Base-by-base conservation (phyloP, 257 asterid species). In the Plectranthus barbatus region DNA sequence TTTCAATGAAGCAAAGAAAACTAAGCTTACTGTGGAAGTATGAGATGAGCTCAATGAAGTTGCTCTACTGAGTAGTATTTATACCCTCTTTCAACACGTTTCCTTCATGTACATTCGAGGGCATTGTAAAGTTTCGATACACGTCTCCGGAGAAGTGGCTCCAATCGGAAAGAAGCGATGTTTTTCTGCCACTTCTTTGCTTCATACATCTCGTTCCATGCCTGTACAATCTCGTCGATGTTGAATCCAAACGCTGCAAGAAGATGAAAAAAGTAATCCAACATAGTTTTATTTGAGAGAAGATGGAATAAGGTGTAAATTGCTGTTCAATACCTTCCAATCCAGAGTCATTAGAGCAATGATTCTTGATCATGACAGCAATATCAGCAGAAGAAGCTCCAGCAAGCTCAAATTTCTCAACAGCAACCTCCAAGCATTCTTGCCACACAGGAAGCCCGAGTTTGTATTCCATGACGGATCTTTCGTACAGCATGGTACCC, bases 161-260 rank as follows among this genome's bases (percentile, higher is more conserved):
- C 96, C 69, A 91, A 49, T 63, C 96, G 72, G 65, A 80, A 85
- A 34, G 93, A 76, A 26, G 95, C 73, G 69, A 91, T 46, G 21
- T 72, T 78, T 41, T 76, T 74, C 66, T 85, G 88, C 97, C 92
- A 87, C 66, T 76, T 82, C 65, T 78, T 87, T 15, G 97, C 97
- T 65, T 91, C 96, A 29, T 85, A 83, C 97, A 91, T 91, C 81
- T 91, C 96, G 47, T 85, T 85, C 97, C 96, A 87, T 26, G 97
- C 97, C 74, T 91, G 95, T 65, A 91, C 86, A 72, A 91, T 91
- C 89, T 91, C 97, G 15, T 87, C 92, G 48, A 87, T 91, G 72
- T 90, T 85, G 86, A 90, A 90, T 61, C 95, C 94, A 48, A 82
- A 72, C 34, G 95, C 97, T 87, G 79, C 70, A 81, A 75, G 2